These are phyloP conservation scores for Fraxinus platypoda DNA, from an alignment of 305 asterid species.

Conservation along the genomic window DNA sequence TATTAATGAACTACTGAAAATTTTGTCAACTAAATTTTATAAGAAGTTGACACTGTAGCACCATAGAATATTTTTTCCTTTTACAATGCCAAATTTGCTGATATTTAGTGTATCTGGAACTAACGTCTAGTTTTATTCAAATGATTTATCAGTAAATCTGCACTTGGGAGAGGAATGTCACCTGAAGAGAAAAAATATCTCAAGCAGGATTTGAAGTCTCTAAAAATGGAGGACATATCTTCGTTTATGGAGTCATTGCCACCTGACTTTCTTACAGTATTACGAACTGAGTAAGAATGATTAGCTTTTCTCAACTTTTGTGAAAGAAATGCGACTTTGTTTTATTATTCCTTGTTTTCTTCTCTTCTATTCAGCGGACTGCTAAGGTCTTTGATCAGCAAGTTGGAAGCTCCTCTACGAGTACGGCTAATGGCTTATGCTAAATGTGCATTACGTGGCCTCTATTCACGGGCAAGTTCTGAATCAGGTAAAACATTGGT, in stretches of 20 bases:
- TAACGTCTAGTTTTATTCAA: slow-evolving; percentile 15
- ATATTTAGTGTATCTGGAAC: background rate
- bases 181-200: slow-evolving; percentile 60
- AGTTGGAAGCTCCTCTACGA: slow-evolving; percentile 76
- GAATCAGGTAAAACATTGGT: slow-evolving; percentile 48
- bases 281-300: slow-evolving; percentile 72
- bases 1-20: background rate
- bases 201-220: slow-evolving; percentile 65
- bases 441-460: slow-evolving; percentile 67
- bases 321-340: slow-evolving; percentile 1
- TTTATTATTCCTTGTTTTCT: background rate
- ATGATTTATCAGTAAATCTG: slow-evolving; percentile 53
- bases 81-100: background rate
- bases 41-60: background rate
- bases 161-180: slow-evolving; percentile 74
- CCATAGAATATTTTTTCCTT: background rate
- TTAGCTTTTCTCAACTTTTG: background rate
- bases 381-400: slow-evolving; percentile 78
- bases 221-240: slow-evolving; percentile 82
- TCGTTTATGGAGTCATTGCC: slow-evolving; percentile 92
- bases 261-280: slow-evolving; percentile 67
- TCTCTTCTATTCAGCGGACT: slow-evolving; percentile 56
- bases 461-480: slow-evolving; percentile 37
- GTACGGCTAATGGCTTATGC: slow-evolving; percentile 71
- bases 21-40: background rate